Conservation (phyloP, 129 eudicot genomes). For the Heracleum sosnowskyi region DNA sequence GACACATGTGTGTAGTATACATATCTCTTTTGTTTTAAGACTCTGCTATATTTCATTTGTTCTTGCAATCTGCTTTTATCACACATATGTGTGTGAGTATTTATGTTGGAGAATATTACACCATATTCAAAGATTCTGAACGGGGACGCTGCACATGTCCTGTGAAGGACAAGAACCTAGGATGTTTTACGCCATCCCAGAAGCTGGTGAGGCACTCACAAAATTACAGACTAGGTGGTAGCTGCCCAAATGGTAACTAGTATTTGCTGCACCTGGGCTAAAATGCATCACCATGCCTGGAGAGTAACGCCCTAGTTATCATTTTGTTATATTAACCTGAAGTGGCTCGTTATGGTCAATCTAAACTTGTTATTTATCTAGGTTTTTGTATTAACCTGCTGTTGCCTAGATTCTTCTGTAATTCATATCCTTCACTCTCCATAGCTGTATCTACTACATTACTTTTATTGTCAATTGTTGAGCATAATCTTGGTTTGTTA, state of each 20-base stretch:
- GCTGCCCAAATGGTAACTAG: background rate
- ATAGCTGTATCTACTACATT: no score
- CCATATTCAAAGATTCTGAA: no score
- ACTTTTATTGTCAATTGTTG: no score
- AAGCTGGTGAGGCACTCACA: background rate
- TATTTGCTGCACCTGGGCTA: slow-evolving; percentile 1
- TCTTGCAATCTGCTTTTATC: background rate
- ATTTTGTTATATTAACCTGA: no score
- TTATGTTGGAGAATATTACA: no score
- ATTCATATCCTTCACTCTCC: no score
- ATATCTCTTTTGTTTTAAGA: slow-evolving; percentile 34
- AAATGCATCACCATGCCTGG: background rate
- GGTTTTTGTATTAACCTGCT: background rate
- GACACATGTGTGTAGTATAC: slow-evolving; percentile 13
- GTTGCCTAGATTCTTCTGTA: no score
- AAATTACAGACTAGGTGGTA: background rate
- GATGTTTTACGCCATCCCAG: background rate
- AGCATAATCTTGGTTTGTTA: no score
- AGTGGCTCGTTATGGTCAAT: background rate
- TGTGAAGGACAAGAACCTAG: no score
- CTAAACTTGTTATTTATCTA: background rate
- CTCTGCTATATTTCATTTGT: no score
- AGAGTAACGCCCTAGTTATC: background rate
- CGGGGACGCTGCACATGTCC: no score
- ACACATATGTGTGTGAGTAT: background rate